A percentile compares a stretch with the other conserved stretches of the same genome.
These are phyloP conservation scores for Podaxis carcinomalis DNA, from an alignment of 768 basidiomycete species.

Conservation along the genomic window DNA sequence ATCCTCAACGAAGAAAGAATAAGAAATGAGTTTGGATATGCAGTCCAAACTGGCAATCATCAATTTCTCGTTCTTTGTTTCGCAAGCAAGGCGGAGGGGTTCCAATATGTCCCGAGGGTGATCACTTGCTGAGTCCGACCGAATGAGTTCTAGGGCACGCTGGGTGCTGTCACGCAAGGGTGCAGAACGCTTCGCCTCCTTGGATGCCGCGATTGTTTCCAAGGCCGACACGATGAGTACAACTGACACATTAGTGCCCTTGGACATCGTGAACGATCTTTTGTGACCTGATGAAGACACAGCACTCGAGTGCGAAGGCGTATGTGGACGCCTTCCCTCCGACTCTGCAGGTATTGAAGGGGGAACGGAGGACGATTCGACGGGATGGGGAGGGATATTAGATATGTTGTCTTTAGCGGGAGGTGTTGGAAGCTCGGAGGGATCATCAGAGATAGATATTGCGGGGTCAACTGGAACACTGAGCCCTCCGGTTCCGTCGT, in stretches of 20 bases:
- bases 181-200: constrained; percentile 79
- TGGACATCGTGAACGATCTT: constrained; percentile 59
- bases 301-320: constrained; percentile 19
- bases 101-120: constrained; percentile 88
- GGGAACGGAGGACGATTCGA: background rate
- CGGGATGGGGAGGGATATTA: background rate
- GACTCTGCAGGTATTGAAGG: constrained; percentile 2
- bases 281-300: constrained; percentile 31
- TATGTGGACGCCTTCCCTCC: constrained; percentile 19
- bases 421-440: background rate
- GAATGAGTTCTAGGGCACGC: constrained; percentile 78
- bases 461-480: background rate
- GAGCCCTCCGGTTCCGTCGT: background rate
- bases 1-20: constrained; percentile 90
- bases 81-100: constrained; percentile 93
- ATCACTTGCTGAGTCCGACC: constrained; percentile 69
- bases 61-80: constrained; percentile 88
- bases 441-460: background rate
- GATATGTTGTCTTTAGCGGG: background rate
- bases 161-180: constrained; percentile 83
- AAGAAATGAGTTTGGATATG: constrained; percentile 94
- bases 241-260: constrained; percentile 70
- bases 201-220: constrained; percentile 81
- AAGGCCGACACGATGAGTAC: constrained; percentile 82
- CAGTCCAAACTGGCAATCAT: constrained; percentile 97